Percentiles rank a stretch among this genome's conserved stretches.
These are phyloP conservation scores for Blastocystis sp. DNA, from an alignment of 352 stramenopile species.

Conservation along the genomic window DNA sequence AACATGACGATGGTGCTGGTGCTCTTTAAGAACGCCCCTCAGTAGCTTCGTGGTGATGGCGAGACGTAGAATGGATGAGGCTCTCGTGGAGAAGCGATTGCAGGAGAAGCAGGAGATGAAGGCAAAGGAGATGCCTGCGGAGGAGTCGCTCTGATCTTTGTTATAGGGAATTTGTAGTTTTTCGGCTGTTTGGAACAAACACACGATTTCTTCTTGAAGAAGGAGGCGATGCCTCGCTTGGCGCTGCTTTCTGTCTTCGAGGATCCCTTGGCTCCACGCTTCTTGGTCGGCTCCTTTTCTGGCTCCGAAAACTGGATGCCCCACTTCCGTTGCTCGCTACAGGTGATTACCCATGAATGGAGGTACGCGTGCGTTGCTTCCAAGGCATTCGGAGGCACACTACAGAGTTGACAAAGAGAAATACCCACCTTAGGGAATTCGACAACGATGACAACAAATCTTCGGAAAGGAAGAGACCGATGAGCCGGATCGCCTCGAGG, in stretches of 20 bases:
- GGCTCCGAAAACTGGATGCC: background rate
- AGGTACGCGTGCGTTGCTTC: background rate
- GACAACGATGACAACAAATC: background rate
- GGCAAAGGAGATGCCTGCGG: background rate
- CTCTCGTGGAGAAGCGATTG: background rate
- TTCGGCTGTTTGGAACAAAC: conserved; percentile 15
- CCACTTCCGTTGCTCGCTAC: background rate
- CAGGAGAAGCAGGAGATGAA: conserved; percentile 2
- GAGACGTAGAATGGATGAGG: conserved; percentile 37
- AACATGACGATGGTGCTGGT: conserved; percentile 66
- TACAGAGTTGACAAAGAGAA: background rate
- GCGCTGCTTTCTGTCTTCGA: background rate
- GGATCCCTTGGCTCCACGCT: too few species aligned
- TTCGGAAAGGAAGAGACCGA: background rate
- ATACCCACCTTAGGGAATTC: background rate
- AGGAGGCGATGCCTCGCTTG: background rate
- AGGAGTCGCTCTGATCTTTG: background rate
- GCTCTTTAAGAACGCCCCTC: conserved; percentile 59
- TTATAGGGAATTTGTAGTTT: background rate
- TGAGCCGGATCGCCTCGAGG: background rate
- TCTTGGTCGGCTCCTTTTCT: too few species aligned
- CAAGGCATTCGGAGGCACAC: background rate
- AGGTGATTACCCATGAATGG: background rate
- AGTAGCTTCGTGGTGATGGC: background rate
- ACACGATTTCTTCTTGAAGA: background rate